A percentile compares a stretch with the other conserved stretches of the same genome.
These are phyloP conservation scores for Trapa incisa DNA, from an alignment of 345 rosid genomes.

Conservation along the genomic window DNA sequence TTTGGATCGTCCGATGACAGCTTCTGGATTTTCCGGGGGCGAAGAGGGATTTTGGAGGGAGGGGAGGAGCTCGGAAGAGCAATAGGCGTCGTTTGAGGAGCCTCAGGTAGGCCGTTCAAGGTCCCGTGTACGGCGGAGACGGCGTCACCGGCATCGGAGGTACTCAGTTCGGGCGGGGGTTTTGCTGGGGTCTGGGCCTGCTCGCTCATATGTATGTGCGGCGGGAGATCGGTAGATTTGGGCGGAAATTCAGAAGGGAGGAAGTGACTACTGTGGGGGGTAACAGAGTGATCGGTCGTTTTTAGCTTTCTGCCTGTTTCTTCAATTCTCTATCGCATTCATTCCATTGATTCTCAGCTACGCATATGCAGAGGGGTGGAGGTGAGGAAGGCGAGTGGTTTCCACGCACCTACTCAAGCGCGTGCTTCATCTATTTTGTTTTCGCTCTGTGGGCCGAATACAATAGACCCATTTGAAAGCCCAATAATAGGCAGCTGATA, in stretches of 20 bases:
- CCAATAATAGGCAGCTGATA: too few relatives aligned
- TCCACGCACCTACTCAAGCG: background rate
- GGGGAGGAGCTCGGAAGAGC: conserved; percentile 28
- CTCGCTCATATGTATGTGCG: conserved; percentile 57
- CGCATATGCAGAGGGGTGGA: background rate
- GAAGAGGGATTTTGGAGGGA: conserved; percentile 79
- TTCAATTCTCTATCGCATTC: background rate
- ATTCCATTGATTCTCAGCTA: background rate
- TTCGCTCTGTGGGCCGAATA: too few relatives aligned
- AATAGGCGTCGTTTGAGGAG: conserved; percentile 15
- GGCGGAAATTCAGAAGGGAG: conserved; percentile 11
- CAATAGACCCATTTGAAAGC: too few relatives aligned
- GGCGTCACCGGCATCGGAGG: conserved; percentile 10
- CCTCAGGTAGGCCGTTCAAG: conserved; percentile 20
- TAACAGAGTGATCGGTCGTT: background rate
- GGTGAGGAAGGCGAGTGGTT: background rate
- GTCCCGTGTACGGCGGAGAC: background rate
- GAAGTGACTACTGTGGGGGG: background rate
- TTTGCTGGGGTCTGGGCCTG: conserved; percentile 20
- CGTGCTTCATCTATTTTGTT: too few relatives aligned
- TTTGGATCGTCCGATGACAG: conserved; percentile 40
- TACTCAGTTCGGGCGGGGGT: conserved; percentile 9
- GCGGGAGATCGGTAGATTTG: conserved; percentile 4
- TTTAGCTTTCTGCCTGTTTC: background rate
- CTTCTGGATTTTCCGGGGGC: conserved; percentile 77